These are phyloP conservation scores for Aureobasidium sp. DNA, from an alignment of 2,329 filamentous ascomycete genomes.

Conservation along the genomic window DNA sequence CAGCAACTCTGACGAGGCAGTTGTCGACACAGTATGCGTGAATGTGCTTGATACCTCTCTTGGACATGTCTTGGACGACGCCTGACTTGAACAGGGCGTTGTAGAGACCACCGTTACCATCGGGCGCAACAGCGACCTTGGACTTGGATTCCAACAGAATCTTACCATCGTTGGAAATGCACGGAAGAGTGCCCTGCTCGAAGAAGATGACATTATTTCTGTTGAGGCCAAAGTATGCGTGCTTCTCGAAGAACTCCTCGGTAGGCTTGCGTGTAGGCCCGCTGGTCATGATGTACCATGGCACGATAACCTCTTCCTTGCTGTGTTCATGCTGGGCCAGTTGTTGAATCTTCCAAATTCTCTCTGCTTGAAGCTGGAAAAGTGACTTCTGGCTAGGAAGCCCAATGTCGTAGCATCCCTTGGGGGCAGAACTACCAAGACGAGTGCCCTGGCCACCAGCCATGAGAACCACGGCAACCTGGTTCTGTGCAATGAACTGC, in stretches of 20 bases:
- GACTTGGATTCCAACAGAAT: slow-evolving; percentile 87
- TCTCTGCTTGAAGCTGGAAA: slow-evolving; percentile 95
- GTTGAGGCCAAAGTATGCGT: slow-evolving; percentile 84
- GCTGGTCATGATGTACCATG: slow-evolving; percentile 99
- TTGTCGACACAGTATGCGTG: slow-evolving; percentile 99
- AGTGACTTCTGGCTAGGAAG: slow-evolving; percentile 88
- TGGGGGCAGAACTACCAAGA: slow-evolving; percentile 87
- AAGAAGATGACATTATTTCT: slow-evolving; percentile 86
- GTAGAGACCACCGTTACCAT: slow-evolving; percentile 96
- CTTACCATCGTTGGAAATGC: slow-evolving; percentile 96
- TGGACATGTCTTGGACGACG: slow-evolving; percentile 79
- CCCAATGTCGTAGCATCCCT: slow-evolving; percentile 96
- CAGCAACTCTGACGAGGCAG: slow-evolving; percentile 97
- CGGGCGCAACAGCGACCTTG: slow-evolving; percentile 87
- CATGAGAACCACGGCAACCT: slow-evolving; percentile 85
- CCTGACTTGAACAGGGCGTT: slow-evolving; percentile 75
- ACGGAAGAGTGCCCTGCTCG: slow-evolving; percentile 93
- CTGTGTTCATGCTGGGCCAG: slow-evolving; percentile 67
- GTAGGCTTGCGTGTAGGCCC: slow-evolving; percentile 87
- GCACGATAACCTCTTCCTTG: slow-evolving; percentile 59
- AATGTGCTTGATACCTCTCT: slow-evolving; percentile 86
- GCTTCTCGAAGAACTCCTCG: slow-evolving; percentile 84
- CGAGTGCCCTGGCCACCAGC: slow-evolving; percentile 94
- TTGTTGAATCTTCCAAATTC: slow-evolving; percentile 78
- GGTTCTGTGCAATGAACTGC: slow-evolving; percentile 59